Evolutionary conservation across 371 early-diverging fungal genomes (phyloP).

Genomic region (Polyrhizophydium stewartii): DNA sequence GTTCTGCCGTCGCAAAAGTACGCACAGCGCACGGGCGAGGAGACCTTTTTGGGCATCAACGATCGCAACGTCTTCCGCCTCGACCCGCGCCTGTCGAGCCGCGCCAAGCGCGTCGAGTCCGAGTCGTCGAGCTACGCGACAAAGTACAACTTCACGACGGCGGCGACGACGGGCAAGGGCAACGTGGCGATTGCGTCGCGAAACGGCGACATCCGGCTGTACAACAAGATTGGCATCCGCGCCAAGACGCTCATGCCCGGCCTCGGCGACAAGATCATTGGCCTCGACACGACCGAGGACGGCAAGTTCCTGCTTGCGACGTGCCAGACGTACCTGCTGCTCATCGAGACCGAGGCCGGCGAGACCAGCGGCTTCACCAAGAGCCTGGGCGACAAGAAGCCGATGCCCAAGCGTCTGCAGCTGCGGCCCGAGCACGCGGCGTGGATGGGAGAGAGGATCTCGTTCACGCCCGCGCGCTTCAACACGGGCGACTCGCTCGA

Average conservation of each 20-base stretch:
- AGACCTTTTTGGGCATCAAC: constrained; percentile 79
- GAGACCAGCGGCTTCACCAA: constrained; percentile 59
- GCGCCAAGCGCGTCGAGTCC: constrained; percentile 56
- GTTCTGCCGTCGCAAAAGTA: constrained; percentile 75
- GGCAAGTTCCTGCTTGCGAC: constrained; percentile 90
- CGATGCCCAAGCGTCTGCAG: constrained; percentile 70
- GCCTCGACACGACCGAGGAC: constrained; percentile 85
- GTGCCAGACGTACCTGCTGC: constrained; percentile 78
- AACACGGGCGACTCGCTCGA: constrained; percentile 75
- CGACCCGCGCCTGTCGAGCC: constrained; percentile 78
- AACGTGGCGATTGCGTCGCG: constrained; percentile 78
- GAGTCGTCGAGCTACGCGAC: constrained; percentile 64
- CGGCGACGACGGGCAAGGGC: constrained; percentile 75
- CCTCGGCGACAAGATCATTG: constrained; percentile 82
- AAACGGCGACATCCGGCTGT: constrained; percentile 91
- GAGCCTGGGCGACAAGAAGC: constrained; percentile 63
- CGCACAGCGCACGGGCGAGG: constrained; percentile 62
- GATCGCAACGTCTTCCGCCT: constrained; percentile 80
- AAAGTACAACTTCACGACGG: constrained; percentile 65
- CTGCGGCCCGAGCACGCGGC: constrained; percentile 90
- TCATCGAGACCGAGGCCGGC: constrained; percentile 59
- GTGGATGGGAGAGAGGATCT: constrained; percentile 63
- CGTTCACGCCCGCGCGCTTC: constrained; percentile 91
- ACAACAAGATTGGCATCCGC: constrained; percentile 70
- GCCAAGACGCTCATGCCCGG: constrained; percentile 90